Percentiles rank a stretch among this genome's conserved stretches.
phyloP scores from a whole-genome alignment of 805 yeast genomes.

The Saccharomycopsis amapae region DNA sequence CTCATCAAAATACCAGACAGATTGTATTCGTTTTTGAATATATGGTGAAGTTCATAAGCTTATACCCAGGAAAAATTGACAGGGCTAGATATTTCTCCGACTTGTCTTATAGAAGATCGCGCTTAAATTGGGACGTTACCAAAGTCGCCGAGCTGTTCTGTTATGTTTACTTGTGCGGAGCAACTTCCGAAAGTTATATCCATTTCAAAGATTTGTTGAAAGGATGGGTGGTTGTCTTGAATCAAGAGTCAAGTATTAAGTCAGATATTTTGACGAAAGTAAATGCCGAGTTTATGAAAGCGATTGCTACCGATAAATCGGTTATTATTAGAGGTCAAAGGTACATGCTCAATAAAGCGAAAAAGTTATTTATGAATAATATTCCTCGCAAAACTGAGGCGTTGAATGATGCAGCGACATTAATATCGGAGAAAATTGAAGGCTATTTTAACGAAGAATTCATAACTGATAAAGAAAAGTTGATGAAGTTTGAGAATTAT shows the following conservation, averaged over 20 bases:
- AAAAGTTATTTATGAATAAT: not conserved
- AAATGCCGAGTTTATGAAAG: slow-evolving; percentile 34
- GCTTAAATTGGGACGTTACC: not conserved
- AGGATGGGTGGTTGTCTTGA: not conserved
- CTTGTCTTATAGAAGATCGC: not conserved
- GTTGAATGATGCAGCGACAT: not conserved
- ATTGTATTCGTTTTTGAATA: not conserved
- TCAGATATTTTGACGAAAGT: not conserved
- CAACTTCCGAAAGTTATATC: not conserved
- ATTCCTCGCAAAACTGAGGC: not conserved
- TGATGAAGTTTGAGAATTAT: slow-evolving; percentile 26
- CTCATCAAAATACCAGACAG: not conserved
- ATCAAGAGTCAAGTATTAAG: not conserved
- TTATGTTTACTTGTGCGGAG: slow-evolving; percentile 3
- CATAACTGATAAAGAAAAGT: too few relatives aligned
- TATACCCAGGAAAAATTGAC: not conserved
- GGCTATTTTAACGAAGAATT: not conserved
- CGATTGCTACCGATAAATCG: slow-evolving; percentile 44
- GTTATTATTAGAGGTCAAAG: slow-evolving; percentile 53
- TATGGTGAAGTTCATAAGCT: not conserved
- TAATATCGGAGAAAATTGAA: not conserved
- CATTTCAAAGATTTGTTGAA: not conserved
- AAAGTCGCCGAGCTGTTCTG: not conserved
- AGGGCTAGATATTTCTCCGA: not conserved
- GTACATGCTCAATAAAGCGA: not conserved